Base-by-base conservation (phyloP, 2,329 filamentous ascomycete genomes). In the Alternaria sp. region DNA sequence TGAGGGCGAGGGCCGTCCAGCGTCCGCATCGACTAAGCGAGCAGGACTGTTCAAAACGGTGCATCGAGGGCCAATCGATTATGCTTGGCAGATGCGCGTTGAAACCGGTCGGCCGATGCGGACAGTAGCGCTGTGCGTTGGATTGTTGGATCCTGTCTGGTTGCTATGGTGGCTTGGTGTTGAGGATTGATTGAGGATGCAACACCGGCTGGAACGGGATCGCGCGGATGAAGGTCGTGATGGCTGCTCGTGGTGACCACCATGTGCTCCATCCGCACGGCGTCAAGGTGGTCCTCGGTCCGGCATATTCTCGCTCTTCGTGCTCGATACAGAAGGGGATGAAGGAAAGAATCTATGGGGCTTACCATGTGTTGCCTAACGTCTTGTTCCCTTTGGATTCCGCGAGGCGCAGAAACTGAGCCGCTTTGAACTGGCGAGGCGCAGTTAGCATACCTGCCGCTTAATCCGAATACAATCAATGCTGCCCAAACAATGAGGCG, bases 301-400 rank as follows among this genome's bases (percentile, higher is more conserved):
- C 58, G 58, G 60, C 25, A 45, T 61, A 57, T 72, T 71, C 64
- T 67, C 66, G 65, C 71, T 75, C 71, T 57, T 46, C 26, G 60
- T 66, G 63, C 37, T 58, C 64, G 41, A 60, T 57, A 53, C 45
- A 60, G 43, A 61, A 58, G 30, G 37, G 55, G 57, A 62, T 64
- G 55, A 61, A 59, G 20, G 30, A 25, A 53, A 41, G 5, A 63
- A 56, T 33, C 14, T 37, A 47, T 44, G 46, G 49, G 49, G 77
- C 79, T 75, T 90, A 97, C 95, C 96, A 99, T 73, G 92, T 92
- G 83, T 98, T 97, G 66, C 96, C 96, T 68, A 98, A 84, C 59
- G 89, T 94, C 84, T 97, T 97, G 81, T 90, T 92, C 55, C 95
- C 95, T 77, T 90, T 92, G 75, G 92, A 86, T 82, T 98, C 96